phyloP scores from a whole-genome alignment of 805 yeast species.

The Novakomyces olei region DNA sequence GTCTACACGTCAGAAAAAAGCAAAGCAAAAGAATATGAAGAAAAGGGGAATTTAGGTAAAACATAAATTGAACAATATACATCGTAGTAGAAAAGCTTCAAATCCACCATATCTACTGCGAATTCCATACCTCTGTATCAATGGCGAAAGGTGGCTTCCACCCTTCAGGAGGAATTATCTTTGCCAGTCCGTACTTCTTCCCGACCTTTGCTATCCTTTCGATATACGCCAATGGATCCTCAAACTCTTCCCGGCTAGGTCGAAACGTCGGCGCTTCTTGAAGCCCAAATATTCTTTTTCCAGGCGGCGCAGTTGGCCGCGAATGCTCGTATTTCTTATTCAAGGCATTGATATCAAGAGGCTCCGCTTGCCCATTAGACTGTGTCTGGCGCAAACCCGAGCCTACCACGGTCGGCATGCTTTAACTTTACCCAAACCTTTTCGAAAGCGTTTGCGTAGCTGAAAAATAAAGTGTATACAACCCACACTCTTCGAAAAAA shows the following conservation, averaged over 20 bases:
- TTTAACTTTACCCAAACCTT: no score
- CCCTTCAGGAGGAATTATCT: conserved; percentile 37
- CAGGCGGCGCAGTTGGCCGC: neutral
- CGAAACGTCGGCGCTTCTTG: conserved; percentile 32
- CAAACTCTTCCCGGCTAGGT: conserved; percentile 34
- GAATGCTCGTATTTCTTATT: no score
- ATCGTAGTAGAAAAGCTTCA: neutral
- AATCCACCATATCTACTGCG: conserved; percentile 7
- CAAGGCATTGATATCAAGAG: no score
- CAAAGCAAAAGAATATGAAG: neutral
- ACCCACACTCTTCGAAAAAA: no score
- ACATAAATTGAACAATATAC: neutral
- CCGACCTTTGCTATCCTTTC: conserved; percentile 34
- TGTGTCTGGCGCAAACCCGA: no score
- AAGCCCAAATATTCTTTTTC: conserved; percentile 15
- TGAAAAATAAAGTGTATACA: no score
- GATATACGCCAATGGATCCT: conserved; percentile 44
- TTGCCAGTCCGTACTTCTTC: conserved; percentile 46
- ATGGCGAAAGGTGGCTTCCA: conserved; percentile 22
- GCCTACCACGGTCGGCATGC: no score
- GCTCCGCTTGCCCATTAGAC: no score
- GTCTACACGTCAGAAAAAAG: conserved; percentile 2
- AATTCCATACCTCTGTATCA: no score
- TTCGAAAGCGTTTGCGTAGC: no score
- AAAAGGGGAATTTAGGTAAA: neutral